Base-by-base conservation (phyloP, 306 rosid species). In the Malus fusca region DNA sequence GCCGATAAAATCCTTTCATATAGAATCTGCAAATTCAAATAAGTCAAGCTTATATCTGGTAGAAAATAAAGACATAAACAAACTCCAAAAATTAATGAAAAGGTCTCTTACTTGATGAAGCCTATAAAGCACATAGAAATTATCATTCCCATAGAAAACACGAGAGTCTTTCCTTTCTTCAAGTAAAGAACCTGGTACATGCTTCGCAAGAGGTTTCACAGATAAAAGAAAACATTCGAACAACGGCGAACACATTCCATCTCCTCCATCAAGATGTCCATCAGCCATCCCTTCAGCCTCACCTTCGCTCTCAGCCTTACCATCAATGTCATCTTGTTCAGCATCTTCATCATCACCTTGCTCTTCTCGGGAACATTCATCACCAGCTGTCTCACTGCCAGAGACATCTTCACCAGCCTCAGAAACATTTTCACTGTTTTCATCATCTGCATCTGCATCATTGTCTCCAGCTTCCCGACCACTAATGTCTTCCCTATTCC, bases 251-350 rank as follows among this genome's bases (percentile, higher is more conserved):
- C 88, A 58, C 30, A 76, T 78, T 72, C 91, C 88, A 83, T 95
- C 95, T 74, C 92, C 96, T 69, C 87, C 95, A 67, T 75, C 84
- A 46, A 79, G 76, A 73, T 92, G 97, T 62, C 79, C 87, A 83
- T 90, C 97, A 73, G 82, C 84, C 80, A 84, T 83, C 77, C 89
- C 98, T 72, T 90, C 99, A 42, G 90, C 97, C 87, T 96, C 99
- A 43, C 97, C 99, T 88, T 95, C 99, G 77, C 99, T 92, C 89
- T 92, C 99, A 82, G 85, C 99, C 91, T 90, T 96, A 77, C 85
- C 91, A 81, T 90, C 93, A 74, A 81, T 86, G 67, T 85, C 98
- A 72, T 89, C 93, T 26, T 79, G 89, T 56, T 87, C 98, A n/a
- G 80, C 82, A 80, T 90, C 96, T 59, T 88, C 96, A 77, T 88